Conservation (phyloP, 148 eudicot species). For the Camellia sinensis region DNA sequence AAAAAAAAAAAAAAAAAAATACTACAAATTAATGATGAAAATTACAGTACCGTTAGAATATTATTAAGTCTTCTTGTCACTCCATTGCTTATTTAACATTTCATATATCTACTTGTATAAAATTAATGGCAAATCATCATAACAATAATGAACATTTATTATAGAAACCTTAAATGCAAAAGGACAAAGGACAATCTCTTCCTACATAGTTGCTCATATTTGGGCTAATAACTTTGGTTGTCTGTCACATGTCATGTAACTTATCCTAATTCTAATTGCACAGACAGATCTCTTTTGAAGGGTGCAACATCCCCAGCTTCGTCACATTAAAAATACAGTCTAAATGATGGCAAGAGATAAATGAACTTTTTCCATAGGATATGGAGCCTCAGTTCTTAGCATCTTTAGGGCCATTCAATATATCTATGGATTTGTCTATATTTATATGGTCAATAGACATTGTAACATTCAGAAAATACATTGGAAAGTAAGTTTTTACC, state of each 20-base stretch:
- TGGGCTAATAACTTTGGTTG: conserved; percentile 1
- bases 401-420: conserved; percentile 5
- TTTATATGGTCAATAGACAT: background rate
- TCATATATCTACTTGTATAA: background rate
- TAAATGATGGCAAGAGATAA: background rate
- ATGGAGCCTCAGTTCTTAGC: background rate
- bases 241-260: background rate
- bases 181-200: background rate
- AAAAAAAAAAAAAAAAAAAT: background rate
- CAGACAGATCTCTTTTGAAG: background rate
- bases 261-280: background rate
- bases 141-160: background rate
- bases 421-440: background rate
- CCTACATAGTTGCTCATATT: background rate
- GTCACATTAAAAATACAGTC: background rate
- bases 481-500: too few relatives aligned
- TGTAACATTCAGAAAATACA: too few relatives aligned
- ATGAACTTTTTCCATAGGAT: background rate
- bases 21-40: background rate
- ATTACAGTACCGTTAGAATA: background rate
- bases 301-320: conserved; percentile 2
- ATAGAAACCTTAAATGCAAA: background rate
- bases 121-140: background rate
- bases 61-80: background rate
- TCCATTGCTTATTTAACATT: conserved; percentile 6